Evolutionary conservation across 148 eudicot genomes (phyloP).

Genomic region (Salicornia ramosissima): DNA sequence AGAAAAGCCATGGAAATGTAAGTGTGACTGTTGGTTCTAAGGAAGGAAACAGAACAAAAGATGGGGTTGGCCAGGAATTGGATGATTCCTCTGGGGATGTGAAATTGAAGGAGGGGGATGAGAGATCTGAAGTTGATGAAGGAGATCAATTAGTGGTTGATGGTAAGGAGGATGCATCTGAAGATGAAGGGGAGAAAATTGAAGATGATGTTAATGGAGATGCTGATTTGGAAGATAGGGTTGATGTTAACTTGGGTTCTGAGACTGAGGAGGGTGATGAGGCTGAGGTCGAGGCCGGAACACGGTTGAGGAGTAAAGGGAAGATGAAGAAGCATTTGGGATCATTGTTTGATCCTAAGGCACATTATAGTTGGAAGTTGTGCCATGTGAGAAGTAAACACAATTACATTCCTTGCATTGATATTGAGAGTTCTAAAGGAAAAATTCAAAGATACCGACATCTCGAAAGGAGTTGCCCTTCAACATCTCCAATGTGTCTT

Average conservation of each 20-base stretch:
- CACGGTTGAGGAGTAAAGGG: constrained; percentile 19
- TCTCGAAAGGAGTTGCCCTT: constrained; percentile 83
- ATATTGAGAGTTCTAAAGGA: constrained; percentile 53
- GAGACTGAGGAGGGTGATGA: constrained; percentile 28
- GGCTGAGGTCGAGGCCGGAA: constrained; percentile 27
- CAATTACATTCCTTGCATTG: constrained; percentile 95
- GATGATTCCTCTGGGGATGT: not conserved
- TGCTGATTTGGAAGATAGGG: constrained; percentile 34
- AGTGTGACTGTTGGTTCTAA: constrained; percentile 35
- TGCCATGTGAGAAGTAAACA: constrained; percentile 82
- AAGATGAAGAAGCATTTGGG: constrained; percentile 43
- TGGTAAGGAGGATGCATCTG: constrained; percentile 34
- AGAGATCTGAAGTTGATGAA: constrained; percentile 50
- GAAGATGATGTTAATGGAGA: constrained; percentile 33
- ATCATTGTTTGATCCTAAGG: constrained; percentile 74
- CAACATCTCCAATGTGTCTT: constrained; percentile 69
- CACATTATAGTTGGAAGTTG: constrained; percentile 65
- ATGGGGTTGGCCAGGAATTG: constrained; percentile 14
- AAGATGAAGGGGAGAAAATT: constrained; percentile 23
- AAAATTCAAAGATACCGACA: constrained; percentile 66
- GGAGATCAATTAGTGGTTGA: constrained; percentile 28
- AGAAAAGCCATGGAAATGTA: constrained; percentile 14
- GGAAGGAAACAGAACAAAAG: constrained; percentile 1
- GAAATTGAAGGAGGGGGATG: constrained; percentile 32
- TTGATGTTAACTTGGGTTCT: constrained; percentile 32